Conservation (phyloP, 208 protist genomes). For the Sergeia podlipaevii region DNA sequence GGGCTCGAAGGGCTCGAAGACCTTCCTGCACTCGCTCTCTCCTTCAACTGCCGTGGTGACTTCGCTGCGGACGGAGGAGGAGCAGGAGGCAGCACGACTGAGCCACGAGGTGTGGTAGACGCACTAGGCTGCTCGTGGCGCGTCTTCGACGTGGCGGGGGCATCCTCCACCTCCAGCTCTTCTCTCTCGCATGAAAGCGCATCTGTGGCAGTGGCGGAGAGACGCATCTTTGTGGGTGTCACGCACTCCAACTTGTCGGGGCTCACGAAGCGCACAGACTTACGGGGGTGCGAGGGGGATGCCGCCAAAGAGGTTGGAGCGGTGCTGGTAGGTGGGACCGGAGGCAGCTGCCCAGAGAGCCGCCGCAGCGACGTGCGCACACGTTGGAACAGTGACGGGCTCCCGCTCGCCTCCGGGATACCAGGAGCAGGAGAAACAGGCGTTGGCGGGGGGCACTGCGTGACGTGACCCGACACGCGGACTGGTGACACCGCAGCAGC, state of each 20-base stretch:
- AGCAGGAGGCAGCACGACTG: conserved; percentile 11
- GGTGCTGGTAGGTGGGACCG: background rate
- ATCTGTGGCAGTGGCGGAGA: background rate
- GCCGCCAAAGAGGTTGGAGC: background rate
- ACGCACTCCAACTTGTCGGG: conserved; percentile 34
- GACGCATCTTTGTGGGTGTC: conserved; percentile 13
- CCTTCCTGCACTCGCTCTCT: no score
- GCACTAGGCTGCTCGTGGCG: no score
- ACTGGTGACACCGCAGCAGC: no score
- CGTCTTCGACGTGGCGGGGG: background rate
- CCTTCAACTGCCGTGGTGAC: no score
- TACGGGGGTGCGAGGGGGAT: conserved; percentile 36
- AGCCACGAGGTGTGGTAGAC: conserved; percentile 1
- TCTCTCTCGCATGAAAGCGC: no score
- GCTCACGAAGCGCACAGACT: conserved; percentile 73
- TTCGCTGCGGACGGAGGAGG: conserved; percentile 19
- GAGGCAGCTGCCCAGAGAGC: conserved; percentile 12
- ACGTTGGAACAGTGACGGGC: conserved; percentile 14
- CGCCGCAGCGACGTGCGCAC: conserved; percentile 14
- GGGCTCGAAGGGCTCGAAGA: no score
- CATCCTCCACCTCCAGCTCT: conserved; percentile 1
- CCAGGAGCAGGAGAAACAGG: background rate
- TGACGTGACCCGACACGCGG: no score
- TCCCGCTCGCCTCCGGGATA: conserved; percentile 3
- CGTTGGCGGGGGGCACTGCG: background rate